These are phyloP conservation scores for Rhizophora apiculata DNA, from an alignment of 345 rosid species.

Conservation along the genomic window DNA sequence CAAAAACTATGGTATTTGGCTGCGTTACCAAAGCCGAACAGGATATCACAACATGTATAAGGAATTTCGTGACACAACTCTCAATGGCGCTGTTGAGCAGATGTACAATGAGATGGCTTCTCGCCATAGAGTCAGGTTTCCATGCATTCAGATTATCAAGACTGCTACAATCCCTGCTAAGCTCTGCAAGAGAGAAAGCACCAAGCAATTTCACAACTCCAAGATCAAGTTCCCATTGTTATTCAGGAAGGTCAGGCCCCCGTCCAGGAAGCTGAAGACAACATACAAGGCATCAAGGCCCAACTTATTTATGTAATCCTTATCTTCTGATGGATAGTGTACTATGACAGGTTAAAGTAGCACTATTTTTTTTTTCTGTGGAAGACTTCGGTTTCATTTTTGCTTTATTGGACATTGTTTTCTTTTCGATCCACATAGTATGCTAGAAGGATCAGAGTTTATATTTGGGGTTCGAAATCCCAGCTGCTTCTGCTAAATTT, in stretches of 20 bases:
- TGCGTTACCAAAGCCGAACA: conserved; percentile 53
- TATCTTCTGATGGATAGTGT: background rate
- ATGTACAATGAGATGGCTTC: conserved; percentile 69
- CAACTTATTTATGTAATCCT: conserved; percentile 49
- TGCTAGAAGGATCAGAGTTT: background rate
- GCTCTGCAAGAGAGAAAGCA: conserved; percentile 67
- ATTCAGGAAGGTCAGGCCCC: conserved; percentile 60
- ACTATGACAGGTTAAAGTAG: no score
- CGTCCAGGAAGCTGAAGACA: conserved; percentile 56
- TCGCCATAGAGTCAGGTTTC: conserved; percentile 61
- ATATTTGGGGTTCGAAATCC: background rate
- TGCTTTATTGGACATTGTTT: background rate
- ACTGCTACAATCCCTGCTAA: conserved; percentile 56
- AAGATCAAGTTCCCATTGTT: conserved; percentile 66
- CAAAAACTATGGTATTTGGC: conserved; percentile 60
- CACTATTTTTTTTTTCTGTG: background rate
- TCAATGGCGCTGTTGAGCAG: conserved; percentile 60
- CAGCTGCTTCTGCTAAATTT: no score
- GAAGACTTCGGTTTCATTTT: background rate
- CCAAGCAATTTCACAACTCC: conserved; percentile 57
- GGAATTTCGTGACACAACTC: conserved; percentile 52
- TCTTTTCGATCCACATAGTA: background rate
- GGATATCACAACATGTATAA: conserved; percentile 74
- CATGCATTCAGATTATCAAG: conserved; percentile 64
- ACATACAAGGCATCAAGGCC: conserved; percentile 70